These are phyloP conservation scores for Camellia granthamiana DNA, from an alignment of 148 eudicot genomes.

Conservation along the genomic window DNA sequence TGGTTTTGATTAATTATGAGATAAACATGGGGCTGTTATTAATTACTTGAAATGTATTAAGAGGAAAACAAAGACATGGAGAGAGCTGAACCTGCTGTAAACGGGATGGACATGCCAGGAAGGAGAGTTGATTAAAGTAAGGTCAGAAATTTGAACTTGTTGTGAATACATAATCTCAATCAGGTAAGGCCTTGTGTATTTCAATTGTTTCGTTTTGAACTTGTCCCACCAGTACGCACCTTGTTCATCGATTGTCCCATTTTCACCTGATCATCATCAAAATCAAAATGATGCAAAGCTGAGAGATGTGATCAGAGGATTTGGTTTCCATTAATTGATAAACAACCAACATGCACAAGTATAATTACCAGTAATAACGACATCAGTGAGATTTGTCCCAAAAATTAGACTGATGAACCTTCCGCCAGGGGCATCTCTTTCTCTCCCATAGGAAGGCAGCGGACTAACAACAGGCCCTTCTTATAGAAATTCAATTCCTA, in stretches of 20 bases:
- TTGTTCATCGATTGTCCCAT: slow-evolving; percentile 82
- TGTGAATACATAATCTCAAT: slow-evolving; percentile 71
- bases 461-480: slow-evolving; percentile 62
- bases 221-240: slow-evolving; percentile 76
- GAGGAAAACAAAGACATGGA: background rate
- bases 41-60: too few relatives aligned
- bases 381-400: slow-evolving; percentile 78
- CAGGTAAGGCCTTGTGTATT: slow-evolving; percentile 66
- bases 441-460: slow-evolving; percentile 78
- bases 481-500: too few relatives aligned
- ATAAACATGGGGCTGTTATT: background rate
- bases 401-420: slow-evolving; percentile 65
- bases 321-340: too few relatives aligned
- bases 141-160: slow-evolving; percentile 60
- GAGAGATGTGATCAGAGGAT: too few relatives aligned
- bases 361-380: slow-evolving; percentile 62
- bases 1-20: background rate
- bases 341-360: too few relatives aligned
- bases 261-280: slow-evolving; percentile 42
- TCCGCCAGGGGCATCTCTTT: slow-evolving; percentile 71
- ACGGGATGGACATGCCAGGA: slow-evolving; percentile 84
- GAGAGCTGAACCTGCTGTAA: slow-evolving; percentile 57
- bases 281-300: background rate
- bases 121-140: slow-evolving; percentile 71
- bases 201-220: slow-evolving; percentile 36